Evolutionary conservation across 2,329 filamentous ascomycete genomes (phyloP), one percentile per base, ranked within the genome.

Genomic region (Ilyonectria robusta): DNA sequence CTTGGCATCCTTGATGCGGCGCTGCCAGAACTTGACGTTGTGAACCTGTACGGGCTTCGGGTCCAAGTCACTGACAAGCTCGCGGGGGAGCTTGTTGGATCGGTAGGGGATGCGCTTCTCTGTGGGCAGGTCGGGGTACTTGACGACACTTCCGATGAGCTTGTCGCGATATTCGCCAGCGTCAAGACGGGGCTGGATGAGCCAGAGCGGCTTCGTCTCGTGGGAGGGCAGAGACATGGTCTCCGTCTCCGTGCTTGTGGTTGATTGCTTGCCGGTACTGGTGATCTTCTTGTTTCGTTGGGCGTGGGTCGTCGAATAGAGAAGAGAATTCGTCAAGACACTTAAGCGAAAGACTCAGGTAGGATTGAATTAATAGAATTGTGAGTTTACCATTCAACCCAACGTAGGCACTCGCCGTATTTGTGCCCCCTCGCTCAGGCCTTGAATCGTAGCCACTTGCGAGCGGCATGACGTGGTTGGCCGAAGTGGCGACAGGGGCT

Each of bases 21-120:
- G 62, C 50, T 65, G 62, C 62, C 57, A 59, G n/a, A 65, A 65
- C 42, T 60, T 59, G 33, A 65, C 62, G 56, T 60, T 65, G 42
- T 50, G 62, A 21, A 65, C 57, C 57, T 65, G 62, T 42, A 65
- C 31, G 23, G 62, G 62, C 42, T 59, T 65, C n/a, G 62, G 62
- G 6, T 65, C 62, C 26, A 65, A 26, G 56, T 65, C 42, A 21
- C 42, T 60, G 26, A 65, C 62, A 7, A 65, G 57, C 33, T 65
- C 62, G 23, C 26, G 57, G 40, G 62, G 62, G 19, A 60, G 50
- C 50, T 65, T 65, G 56, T 65, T 60, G 50, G 50, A 56, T 15
- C 37, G 51, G 56, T 65, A 65, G 4, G 62, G 62, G 33, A 65
- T 65, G 33, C 57, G 62, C 50, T 60, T 65, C 56, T 65, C 62